Evolutionary conservation across 1,284 basidiomycete species (phyloP).

Genomic region (Athelia sp.): DNA sequence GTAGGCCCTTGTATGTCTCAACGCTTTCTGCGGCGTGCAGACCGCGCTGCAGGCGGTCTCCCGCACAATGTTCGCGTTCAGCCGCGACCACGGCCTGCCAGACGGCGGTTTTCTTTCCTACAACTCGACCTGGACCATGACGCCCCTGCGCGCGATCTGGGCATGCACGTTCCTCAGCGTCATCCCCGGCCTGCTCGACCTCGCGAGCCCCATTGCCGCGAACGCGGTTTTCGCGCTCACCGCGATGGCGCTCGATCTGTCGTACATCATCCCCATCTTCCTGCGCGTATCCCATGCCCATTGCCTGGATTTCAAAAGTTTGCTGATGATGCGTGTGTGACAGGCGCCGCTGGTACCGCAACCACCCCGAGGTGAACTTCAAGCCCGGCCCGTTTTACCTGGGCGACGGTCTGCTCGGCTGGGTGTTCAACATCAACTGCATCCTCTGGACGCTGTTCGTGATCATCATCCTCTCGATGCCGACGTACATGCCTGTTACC

Average conservation of each 20-base stretch:
- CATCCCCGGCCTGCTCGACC: slow-evolving; percentile 72
- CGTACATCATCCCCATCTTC: slow-evolving; percentile 73
- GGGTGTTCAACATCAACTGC: slow-evolving; percentile 60
- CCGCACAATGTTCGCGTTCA: slow-evolving; percentile 87
- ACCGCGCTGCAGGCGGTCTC: slow-evolving; percentile 82
- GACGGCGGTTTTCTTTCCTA: slow-evolving; percentile 78
- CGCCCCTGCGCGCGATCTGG: slow-evolving; percentile 84
- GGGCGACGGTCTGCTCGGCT: slow-evolving; percentile 67
- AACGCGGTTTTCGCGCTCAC: slow-evolving; percentile 82
- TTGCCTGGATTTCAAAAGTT: neutral
- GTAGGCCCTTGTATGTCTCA: slow-evolving; percentile 69
- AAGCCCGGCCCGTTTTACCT: slow-evolving; percentile 88
- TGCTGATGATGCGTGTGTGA: neutral
- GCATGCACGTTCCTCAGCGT: slow-evolving; percentile 64
- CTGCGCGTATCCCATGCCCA: slow-evolving; percentile 25
- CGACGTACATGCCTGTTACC: slow-evolving; percentile 67
- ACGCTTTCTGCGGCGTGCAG: slow-evolving; percentile 81
- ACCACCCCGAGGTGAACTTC: slow-evolving; percentile 83
- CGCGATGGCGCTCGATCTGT: slow-evolving; percentile 67
- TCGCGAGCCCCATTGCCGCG: slow-evolving; percentile 75
- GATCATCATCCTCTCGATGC: slow-evolving; percentile 68
- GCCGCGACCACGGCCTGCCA: slow-evolving; percentile 79
- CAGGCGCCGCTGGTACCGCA: slow-evolving; percentile 60
- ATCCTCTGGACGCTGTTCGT: slow-evolving; percentile 69
- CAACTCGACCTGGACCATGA: slow-evolving; percentile 60